Evolutionary conservation across 1,139 yeast species (phyloP), one percentile per base, ranked within the genome.

Genomic region (Candida sp.): DNA sequence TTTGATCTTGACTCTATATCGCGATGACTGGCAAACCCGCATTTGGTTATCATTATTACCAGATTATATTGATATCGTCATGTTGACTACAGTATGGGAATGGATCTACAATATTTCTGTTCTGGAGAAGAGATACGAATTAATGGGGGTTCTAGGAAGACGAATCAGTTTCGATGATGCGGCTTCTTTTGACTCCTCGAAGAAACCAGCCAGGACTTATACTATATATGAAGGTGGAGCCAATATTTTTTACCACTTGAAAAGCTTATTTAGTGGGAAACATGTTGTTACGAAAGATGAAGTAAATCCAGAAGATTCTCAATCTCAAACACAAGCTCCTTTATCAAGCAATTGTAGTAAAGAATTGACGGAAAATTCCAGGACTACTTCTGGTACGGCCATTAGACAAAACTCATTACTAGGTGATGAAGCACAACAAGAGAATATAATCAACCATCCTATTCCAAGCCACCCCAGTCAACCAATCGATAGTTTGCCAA

Each of bases 111-210:
- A 71, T 42, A 74, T 76, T 22, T 58, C 69, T 43, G 57, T 66
- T 21, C 53, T 76, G 38, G 80, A 76, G 46, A 64, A 68, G 47
- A 56, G 68, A 33, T 56, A 59, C 34, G 82, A 77, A 47, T 58
- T 74, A 38, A 64, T 64, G 57, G 77, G 78, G 1, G 73, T 77
- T 11, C 58, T 77, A 38, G 82, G 82, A 2, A 65, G 82, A 54
- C 54, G 74, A 44, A 66, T 73, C 36, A 66, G 73, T 46, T 47
- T 62, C 19, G 75, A 69, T 38, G 77, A 71, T 43, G 68, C 67
- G 8, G 43, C 51, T n/a, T 56, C 55, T 19, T 54, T 58, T 21
- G 39, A 37, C 12, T 25, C 33, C n/a, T 15, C 29, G 3, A 15
- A 30, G 11, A 37, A 29, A 21, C 12, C 4, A 12, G 11, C 39